Percentiles rank a stretch among this genome's conserved stretches.
Evolutionary conservation across 306 rosid genomes (phyloP).

Genomic region (Dalbergia oliveri): DNA sequence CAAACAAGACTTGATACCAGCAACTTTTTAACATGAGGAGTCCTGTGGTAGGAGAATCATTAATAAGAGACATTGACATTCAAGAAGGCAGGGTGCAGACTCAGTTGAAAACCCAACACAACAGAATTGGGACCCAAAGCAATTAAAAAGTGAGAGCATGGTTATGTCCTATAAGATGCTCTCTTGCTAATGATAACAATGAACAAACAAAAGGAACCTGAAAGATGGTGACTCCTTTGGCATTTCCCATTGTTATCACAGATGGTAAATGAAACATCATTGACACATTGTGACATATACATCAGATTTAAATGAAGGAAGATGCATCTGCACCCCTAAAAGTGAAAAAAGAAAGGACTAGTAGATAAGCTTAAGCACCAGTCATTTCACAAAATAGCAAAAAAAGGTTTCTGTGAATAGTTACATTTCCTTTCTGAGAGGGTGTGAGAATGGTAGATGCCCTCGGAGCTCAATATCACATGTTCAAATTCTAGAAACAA

Average conservation of each 20-base stretch:
- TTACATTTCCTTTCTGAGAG: neutral
- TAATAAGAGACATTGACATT: slow-evolving; percentile 21
- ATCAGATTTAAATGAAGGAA: neutral
- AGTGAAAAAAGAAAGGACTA: neutral
- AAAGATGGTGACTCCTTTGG: slow-evolving; percentile 44
- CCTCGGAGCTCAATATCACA: no score
- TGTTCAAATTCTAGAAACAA: no score
- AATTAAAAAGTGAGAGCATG: slow-evolving; percentile 26
- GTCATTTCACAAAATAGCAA: neutral
- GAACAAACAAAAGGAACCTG: slow-evolving; percentile 44
- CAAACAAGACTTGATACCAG: slow-evolving; percentile 12
- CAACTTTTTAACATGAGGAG: neutral
- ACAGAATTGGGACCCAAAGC: slow-evolving; percentile 38
- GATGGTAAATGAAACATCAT: slow-evolving; percentile 25
- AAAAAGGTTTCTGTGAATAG: neutral
- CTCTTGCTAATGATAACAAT: slow-evolving; percentile 6
- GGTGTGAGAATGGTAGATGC: no score
- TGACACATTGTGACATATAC: neutral
- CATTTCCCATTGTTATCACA: slow-evolving; percentile 9
- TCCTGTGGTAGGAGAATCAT: slow-evolving; percentile 24
- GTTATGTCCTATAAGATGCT: slow-evolving; percentile 37
- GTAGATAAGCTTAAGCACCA: neutral
- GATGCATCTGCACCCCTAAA: neutral
- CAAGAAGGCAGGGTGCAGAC: neutral
- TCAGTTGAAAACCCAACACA: neutral